Percentiles rank a stretch among this genome's conserved stretches.
These are phyloP conservation scores for Podospora bellae-mahoneyi DNA, from an alignment of 495 filamentous ascomycete species.

Conservation along the genomic window DNA sequence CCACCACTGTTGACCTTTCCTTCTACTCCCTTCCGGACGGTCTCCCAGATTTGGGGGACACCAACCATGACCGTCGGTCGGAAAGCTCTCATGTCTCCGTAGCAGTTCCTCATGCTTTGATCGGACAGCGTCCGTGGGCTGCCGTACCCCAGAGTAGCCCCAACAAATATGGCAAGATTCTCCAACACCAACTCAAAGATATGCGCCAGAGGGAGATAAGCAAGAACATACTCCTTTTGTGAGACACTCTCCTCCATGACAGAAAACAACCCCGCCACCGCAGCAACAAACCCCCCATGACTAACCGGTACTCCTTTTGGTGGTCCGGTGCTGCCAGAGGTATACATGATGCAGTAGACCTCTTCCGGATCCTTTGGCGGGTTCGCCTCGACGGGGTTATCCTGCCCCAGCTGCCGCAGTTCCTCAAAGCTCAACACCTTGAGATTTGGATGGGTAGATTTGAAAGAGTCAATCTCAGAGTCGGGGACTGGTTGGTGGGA, in stretches of 20 bases:
- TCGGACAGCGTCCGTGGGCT: constrained; percentile 80
- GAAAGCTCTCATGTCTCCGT: constrained; percentile 71
- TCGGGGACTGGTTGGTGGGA: constrained; percentile 40
- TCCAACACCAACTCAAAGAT: constrained; percentile 84
- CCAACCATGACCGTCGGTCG: constrained; percentile 78
- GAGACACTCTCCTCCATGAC: constrained; percentile 46
- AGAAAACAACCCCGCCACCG: constrained; percentile 45
- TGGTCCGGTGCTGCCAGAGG: constrained; percentile 83
- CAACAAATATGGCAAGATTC: constrained; percentile 68
- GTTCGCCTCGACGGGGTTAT: constrained; percentile 58
- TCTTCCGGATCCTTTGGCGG: constrained; percentile 63
- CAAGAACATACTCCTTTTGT: constrained; percentile 61
- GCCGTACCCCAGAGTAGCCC: constrained; percentile 78
- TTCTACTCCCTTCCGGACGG: constrained; percentile 74
- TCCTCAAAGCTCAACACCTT: constrained; percentile 45
- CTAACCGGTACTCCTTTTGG: constrained; percentile 86
- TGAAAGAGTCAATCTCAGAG: constrained; percentile 42
- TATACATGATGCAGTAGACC: constrained; percentile 90
- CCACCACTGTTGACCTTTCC: constrained; percentile 55
- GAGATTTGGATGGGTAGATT: constrained; percentile 37
- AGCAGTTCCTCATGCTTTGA: constrained; percentile 44
- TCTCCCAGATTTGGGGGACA: constrained; percentile 78
- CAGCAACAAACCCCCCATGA: constrained; percentile 72
- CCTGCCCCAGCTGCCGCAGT: constrained; percentile 56
- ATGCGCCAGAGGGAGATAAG: constrained; percentile 88